phyloP scores from a whole-genome alignment of 768 basidiomycete genomes.

The Terana coerulea region DNA sequence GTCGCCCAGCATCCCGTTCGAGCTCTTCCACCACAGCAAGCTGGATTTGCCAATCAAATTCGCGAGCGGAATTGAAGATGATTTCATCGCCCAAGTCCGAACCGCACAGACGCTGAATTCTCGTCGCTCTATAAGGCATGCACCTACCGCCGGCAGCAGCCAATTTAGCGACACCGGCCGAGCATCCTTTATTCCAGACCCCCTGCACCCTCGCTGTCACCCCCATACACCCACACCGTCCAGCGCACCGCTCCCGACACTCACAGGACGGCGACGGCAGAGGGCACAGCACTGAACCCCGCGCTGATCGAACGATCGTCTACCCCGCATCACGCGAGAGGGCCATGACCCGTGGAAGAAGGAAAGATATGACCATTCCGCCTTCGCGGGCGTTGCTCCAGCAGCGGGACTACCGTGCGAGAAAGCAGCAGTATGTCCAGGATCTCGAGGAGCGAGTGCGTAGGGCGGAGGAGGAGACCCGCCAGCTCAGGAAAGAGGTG shows the following conservation, averaged over 20 bases:
- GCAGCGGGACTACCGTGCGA: constrained; percentile 63
- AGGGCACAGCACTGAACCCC: neutral
- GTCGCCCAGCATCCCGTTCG: too few relatives aligned
- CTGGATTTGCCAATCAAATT: neutral
- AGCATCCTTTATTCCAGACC: neutral
- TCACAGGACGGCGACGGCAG: neutral
- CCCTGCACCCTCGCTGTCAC: constrained; percentile 1
- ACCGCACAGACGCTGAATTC: neutral
- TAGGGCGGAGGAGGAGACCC: constrained; percentile 54
- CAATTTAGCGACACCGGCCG: constrained; percentile 7
- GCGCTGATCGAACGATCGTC: constrained; percentile 11
- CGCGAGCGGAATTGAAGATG: neutral
- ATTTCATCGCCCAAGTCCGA: constrained; percentile 2
- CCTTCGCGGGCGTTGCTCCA: constrained; percentile 55
- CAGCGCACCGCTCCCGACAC: neutral
- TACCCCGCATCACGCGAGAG: constrained; percentile 6
- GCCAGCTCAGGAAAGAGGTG: constrained; percentile 44
- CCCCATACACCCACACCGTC: neutral
- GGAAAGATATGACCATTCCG: constrained; percentile 60
- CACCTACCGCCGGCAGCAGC: constrained; percentile 11
- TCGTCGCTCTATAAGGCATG: constrained; percentile 10
- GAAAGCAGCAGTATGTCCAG: constrained; percentile 52
- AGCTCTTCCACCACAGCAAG: too few relatives aligned
- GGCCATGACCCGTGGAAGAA: constrained; percentile 60
- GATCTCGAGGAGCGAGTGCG: constrained; percentile 54